Base-by-base conservation (phyloP, 805 yeast genomes). In the Wickerhamiella kurtzmanii region DNA sequence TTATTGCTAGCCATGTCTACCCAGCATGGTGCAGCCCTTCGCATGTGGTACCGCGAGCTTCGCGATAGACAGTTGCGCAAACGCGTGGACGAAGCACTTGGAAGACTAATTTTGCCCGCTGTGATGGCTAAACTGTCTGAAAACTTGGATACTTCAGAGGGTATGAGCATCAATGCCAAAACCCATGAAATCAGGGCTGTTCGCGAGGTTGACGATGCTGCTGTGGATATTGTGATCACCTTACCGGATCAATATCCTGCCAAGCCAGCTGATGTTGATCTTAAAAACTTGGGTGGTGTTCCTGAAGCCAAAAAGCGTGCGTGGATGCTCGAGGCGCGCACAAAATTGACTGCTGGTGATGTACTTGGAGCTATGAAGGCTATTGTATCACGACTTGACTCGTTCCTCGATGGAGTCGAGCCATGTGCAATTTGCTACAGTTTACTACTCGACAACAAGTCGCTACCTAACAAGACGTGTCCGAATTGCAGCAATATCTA, bases 371-470 rank as follows among this genome's bases (percentile, higher is more conserved):
- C 87, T 2, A 70, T 83, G 44, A 17, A 36, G 4, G 79, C 76
- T 49, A 68, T 80, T 35, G 79, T 82, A 62, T 76, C 75, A 57
- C 77, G 76, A 55, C 85, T 89, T 57, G 87, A 86, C 45, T 74
- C 77, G 47, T 70, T 83, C 56, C 94, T 94, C 62, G 82, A 88
- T 6, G 96, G 96, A 0, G 87, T 85, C 53, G 96, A 86, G 58
- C 97, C 89, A 50, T 92, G 99, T 72, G 95, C 97, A 2, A 87
- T 92, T 55, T 92, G 99, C 63, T 92, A 92, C 63, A 82, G 95
- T 15, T 81, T 89, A 48, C 67, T 92, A 53, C 95, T 88, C 60
- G 87, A 82, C 51, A 96, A 87, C 58, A 84, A 83, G 57, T 81
- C 95, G 5, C 71, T 92, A 48, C 98, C 99, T 4, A 77, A 86